Base-by-base conservation (phyloP, 352 stramenopile species). In the Pythium vanterpoolii region DNA sequence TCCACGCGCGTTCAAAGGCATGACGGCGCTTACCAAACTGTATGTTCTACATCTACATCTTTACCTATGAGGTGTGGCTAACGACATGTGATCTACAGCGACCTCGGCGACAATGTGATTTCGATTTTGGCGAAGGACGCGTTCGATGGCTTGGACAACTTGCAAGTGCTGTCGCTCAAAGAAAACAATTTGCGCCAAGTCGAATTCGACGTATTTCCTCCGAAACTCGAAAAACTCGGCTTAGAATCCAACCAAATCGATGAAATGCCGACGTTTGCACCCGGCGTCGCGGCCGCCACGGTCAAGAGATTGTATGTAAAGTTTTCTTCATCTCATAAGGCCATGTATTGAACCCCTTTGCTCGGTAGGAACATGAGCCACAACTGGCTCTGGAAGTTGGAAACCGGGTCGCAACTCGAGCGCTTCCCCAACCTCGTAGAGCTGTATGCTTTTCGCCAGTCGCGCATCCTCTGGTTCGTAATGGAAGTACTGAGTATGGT, bases 101-200 rank as follows among this genome's bases (percentile, higher is more conserved):
- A 87, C 60, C 62, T 89, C 52, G 83, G 76, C 39, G 77, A 89
- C 68, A 89, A 89, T 38, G 72, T 87, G 21, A 85, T 89, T 39
- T 89, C 79, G 1, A 56, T 86, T 16, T 70, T 89, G n/a, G 68
- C 75, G 3, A 33, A 60, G 34, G 56, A 84, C 30, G 75, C 79
- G 3, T 87, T 89, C 40, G 62, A 68, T 19, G 73, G 71, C 0
- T 59, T 89, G 14, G 61, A 77, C 19, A 69, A 59, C 18, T 60
- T 89, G 2, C 51, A 74, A 36, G 56, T 77, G 27, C 62, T 89
- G 1, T 63, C 68, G 1, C 58, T 89, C 18, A 71, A 68, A 36
- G 36, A 56, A 21, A 89, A 89, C 53, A 76, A 80, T 18, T 59
- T 87, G 23, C 76, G 79, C 45, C 59, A 69, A 1, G 43, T 86